Conservation (phyloP, 306 rosid species). For the Datisca glomerata region DNA sequence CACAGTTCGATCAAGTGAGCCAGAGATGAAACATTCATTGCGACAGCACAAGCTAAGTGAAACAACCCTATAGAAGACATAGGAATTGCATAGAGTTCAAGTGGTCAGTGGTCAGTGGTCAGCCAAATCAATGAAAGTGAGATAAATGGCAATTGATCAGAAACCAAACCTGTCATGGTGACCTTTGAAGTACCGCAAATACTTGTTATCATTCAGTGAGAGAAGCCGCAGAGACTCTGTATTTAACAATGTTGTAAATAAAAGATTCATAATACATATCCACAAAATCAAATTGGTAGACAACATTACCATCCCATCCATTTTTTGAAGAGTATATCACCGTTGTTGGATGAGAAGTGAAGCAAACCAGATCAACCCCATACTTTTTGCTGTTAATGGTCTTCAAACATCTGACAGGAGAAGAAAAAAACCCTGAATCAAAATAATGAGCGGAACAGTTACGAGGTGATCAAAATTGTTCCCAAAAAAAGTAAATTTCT, state of each 20-base stretch:
- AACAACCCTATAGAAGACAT: conserved; percentile 47
- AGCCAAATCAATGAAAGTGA: neutral
- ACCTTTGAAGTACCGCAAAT: conserved; percentile 91
- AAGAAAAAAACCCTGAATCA: neutral
- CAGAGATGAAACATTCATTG: conserved; percentile 83
- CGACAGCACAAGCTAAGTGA: conserved; percentile 86
- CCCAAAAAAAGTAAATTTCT: too few relatives aligned
- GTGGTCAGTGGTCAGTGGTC: neutral
- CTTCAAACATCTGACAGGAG: conserved; percentile 74
- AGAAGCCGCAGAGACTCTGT: conserved; percentile 90
- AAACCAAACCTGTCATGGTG: conserved; percentile 80
- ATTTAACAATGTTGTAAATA: conserved; percentile 15
- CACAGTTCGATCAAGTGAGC: conserved; percentile 87
- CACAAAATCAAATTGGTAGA: too few relatives aligned
- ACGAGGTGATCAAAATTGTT: too few relatives aligned
- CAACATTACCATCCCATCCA: conserved; percentile 84
- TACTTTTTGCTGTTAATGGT: conserved; percentile 96
- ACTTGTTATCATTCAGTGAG: conserved; percentile 86
- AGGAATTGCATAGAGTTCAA: neutral
- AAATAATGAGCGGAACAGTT: neutral
- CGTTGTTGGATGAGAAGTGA: conserved; percentile 89
- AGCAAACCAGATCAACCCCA: conserved; percentile 94
- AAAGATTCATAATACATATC: neutral
- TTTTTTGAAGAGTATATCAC: conserved; percentile 95
- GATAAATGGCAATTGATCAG: conserved; percentile 1